Base-by-base conservation (phyloP, 2,329 filamentous ascomycete species). In the Alternaria sp. region DNA sequence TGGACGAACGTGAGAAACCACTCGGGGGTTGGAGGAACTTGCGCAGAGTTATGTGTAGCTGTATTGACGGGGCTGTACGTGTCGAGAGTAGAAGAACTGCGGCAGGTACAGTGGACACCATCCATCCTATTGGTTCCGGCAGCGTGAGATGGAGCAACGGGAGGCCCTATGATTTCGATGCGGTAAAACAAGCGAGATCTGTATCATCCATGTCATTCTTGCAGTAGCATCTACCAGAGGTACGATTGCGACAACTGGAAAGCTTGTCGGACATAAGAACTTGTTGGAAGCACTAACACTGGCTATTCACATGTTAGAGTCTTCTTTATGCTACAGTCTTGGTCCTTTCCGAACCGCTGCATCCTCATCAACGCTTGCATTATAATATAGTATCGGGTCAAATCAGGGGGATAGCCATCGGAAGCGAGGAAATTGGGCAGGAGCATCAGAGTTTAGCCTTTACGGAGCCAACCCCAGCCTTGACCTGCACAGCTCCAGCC, bases 391-490 rank as follows among this genome's bases (percentile, higher is more conserved):
- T 15, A 28, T 30, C 13, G 36, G 30, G 13, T 30, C 28, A 21
- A 23, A 52, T 21, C 4, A 21, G 32, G 6, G 32, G 26, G 10
- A 3, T 28, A 28, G 17, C 19, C 52, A 44, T 32, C 36, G 4
- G 11, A 5, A 28, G 28, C 9, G 11, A 12, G 17, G 19, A 13
- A 17, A 57, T 8, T 3, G 15, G 7, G 23, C 46, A 10, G 28
- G 10, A 26, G 21, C 32, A 45, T 65, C 61, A 70, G 46, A 80
- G 57, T 44, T 76, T 78, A 9, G 77, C 69, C 45, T 71, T 76
- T 17, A 77, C 69, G 23, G 73, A 69, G 13, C 76, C 77, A 40
- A 75, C 67, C 5, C 77, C 77, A 49, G 77, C 77, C 59, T 77
- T 77, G 40, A 80, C 74, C 40, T 77, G 71, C 36, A 80, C 75